Base-by-base conservation (phyloP, 805 yeast genomes). In the Candida rishiriensis region DNA sequence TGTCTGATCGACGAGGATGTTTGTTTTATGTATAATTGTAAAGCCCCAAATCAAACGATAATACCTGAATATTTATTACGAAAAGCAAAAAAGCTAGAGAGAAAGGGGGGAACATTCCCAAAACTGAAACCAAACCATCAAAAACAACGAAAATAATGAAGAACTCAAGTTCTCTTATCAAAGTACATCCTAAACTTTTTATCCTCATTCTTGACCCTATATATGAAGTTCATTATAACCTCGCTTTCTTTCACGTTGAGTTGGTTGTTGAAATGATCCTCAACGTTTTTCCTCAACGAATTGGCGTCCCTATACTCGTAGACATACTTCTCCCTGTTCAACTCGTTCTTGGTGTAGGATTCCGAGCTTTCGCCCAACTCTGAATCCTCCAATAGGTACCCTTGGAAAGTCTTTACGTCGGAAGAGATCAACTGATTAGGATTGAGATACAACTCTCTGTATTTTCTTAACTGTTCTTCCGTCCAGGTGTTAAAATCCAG, bases 171-270 rank as follows among this genome's bases (percentile, higher is more conserved):
- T 30, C 55, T 47, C 40, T 55, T 57, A 42, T 62, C 66, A 34
- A 65, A 65, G 48, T 69, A 70, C 52, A 76, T 70, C 21, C 63
- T 57, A 66, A 63, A 64, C 40, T 59, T 59, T 39, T 64, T 60
- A 40, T 61, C 61, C 55, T 86, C 87, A 57, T 88, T 83, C 57
- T 80, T 81, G 42, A 88, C 89, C 55, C 86, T 83, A 67, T 91
- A 93, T 43, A 93, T 71, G 60, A 91, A 93, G 56, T 86, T 89
- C 32, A 96, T 88, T 34, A 91, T 81, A 29, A 85, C 80, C 55
- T 91, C 98, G 46, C 83, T 80, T 58, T 91, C 99, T 54, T 86
- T 81, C 3, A 81, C 79, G 11, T 76, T 73, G 21, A 69, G 48
- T 41, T 58, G 63, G 31, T 61, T 69, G 50, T 73, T 55, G 54